Conservation (phyloP, 768 basidiomycete species). For the Boletus edulis region DNA sequence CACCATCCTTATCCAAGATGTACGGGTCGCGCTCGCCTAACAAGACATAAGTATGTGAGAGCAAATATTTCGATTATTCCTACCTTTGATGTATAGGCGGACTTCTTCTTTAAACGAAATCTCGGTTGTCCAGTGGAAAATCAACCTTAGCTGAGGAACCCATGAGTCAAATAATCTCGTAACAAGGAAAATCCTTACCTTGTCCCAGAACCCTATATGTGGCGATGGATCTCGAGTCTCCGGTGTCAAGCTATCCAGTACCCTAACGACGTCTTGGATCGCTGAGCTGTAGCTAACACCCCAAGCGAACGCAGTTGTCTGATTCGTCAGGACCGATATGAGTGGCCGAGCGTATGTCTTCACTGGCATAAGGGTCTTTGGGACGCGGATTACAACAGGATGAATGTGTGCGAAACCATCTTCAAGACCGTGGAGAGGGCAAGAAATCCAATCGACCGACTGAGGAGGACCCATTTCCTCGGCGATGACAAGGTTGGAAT, state of each 20-base stretch:
- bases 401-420: conserved; percentile 50
- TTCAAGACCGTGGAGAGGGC: conserved; percentile 56
- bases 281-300: conserved; percentile 84
- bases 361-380: conserved; percentile 93
- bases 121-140: conserved; percentile 80
- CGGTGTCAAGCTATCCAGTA: conserved; percentile 78
- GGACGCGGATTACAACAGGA: conserved; percentile 60
- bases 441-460: conserved; percentile 72
- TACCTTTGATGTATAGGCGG: conserved; percentile 86
- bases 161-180: conserved; percentile 2
- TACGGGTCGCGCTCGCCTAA: conserved; percentile 84
- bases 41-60: conserved; percentile 6
- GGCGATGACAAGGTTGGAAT: conserved; percentile 77
- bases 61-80: conserved; percentile 4
- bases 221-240: conserved; percentile 80
- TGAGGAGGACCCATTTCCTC: conserved; percentile 76
- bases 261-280: conserved; percentile 81
- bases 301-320: conserved; percentile 80
- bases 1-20: conserved; percentile 61
- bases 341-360: conserved; percentile 84
- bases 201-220: conserved; percentile 92
- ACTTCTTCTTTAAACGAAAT: conserved; percentile 69
- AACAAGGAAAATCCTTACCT: conserved; percentile 44
- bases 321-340: conserved; percentile 62
- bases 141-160: conserved; percentile 56